Base-by-base conservation (phyloP, 441 rosid species). In the Melianthus villosus region DNA sequence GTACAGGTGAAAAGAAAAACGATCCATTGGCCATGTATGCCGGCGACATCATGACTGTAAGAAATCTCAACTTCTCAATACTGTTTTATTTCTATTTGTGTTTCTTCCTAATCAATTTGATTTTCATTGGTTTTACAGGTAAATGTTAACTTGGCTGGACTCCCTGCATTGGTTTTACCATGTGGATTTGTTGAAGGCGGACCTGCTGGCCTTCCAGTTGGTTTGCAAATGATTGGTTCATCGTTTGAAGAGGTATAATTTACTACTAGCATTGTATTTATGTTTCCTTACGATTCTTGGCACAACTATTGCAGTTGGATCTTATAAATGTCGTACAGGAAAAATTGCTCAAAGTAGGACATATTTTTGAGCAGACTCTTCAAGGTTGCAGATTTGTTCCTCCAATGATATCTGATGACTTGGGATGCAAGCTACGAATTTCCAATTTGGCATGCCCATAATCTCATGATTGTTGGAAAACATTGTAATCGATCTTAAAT, bases 21-120 rank as follows among this genome's bases (percentile, higher is more conserved):
- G 93, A 87, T 68, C 97, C 94, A 23, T 56, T 87, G 60, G 83
- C 94, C 15, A 79, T 82, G 97, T 87, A 82, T 58, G 84, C 91
- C 3, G 97, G 97, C 4, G 93, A 87, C 62, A 73, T 79, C 36
- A 82, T 80, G 91, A 82, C 91, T 6, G 94, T 82, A 60, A 64
- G 67, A 22, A 44, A 4, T 16, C 36, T 25, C 2, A 12, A 22
- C 1, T 12, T 20, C 30, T 22, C 16, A 16, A 32, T 12, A 12
- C 34, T 1, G 22, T 28, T 13, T 8, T 27, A 13, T 46, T 16
- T 41, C 18, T 47, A 22, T 53, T 38, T 1, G 22, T 28, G 9
- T 9, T 10, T 29, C 46, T 50, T 34, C 31, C 44, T 33, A 28
- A 2, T 22, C 40, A 61, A 33, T 36, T 35, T 39, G 46, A 6